Conservation (phyloP, 179 eudicot genomes). For the Sideroxylon spinosum region DNA sequence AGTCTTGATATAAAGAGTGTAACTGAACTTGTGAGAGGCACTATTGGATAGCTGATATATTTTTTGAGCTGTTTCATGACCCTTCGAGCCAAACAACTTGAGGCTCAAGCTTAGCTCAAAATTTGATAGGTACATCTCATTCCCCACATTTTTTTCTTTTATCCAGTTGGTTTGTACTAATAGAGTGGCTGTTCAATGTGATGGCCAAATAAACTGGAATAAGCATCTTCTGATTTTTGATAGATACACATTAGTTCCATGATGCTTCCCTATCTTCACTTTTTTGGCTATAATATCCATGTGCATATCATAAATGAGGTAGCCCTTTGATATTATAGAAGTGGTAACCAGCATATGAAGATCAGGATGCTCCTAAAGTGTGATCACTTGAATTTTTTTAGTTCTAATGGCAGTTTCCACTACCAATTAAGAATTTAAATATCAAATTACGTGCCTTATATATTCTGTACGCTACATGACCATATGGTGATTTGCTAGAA, state of each 20-base stretch:
- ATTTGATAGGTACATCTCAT: conserved; percentile 36
- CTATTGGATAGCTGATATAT: no score
- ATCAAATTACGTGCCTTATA: no score
- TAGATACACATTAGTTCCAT: background rate
- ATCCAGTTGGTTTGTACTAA: background rate
- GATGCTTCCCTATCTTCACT: conserved; percentile 6
- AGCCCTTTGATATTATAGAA: background rate
- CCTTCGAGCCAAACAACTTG: no score
- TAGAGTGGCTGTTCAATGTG: background rate
- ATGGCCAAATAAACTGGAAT: background rate
- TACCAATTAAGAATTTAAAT: no score
- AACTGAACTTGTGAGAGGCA: no score
- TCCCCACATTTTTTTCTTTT: background rate
- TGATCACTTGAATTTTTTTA: no score
- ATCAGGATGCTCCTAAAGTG: background rate
- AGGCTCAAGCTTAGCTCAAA: no score
- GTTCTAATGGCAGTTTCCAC: no score
- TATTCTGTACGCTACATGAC: background rate
- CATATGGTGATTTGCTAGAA: background rate
- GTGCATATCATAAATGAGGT: background rate
- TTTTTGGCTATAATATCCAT: background rate
- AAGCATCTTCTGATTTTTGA: background rate
- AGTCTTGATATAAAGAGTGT: no score
- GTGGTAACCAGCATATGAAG: background rate
- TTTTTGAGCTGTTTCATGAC: no score